Percentiles rank a stretch among this genome's conserved stretches.
Evolutionary conservation across 108 stramenopile genomes (phyloP).

Genomic region (Skeletonema tropicum): DNA sequence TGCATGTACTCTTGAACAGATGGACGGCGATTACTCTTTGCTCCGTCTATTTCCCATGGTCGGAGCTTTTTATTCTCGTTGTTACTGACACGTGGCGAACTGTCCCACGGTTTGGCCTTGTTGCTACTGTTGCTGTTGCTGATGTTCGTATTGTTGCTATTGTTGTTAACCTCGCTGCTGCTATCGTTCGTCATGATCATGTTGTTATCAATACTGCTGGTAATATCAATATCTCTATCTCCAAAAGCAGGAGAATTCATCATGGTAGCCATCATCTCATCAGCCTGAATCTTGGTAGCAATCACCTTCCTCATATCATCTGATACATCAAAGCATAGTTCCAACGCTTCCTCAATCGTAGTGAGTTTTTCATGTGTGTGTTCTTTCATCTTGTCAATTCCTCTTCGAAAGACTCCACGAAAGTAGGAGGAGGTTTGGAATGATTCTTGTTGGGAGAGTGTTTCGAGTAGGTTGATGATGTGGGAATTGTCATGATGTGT

Average conservation of each 20-base stretch:
- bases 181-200: too few species aligned
- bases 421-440: constrained; percentile 4
- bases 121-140: neutral
- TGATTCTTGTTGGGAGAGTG: constrained; percentile 2
- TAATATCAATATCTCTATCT: too few species aligned
- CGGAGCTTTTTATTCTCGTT: neutral
- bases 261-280: neutral
- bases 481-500: neutral
- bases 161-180: too few species aligned
- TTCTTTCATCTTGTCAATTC: neutral
- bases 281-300: neutral
- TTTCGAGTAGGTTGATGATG: neutral
- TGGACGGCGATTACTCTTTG: neutral
- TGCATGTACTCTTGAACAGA: constrained; percentile 10
- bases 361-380: neutral
- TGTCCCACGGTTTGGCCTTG: neutral
- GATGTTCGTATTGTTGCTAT: too few species aligned
- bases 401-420: neutral
- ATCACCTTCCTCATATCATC: constrained; percentile 4
- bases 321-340: neutral
- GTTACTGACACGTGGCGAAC: neutral
- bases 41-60: neutral
- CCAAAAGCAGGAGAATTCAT: neutral
- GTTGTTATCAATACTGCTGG: too few species aligned
- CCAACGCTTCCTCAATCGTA: constrained; percentile 11